A percentile compares a stretch with the other conserved stretches of the same genome.
These are phyloP conservation scores for Aspergillus luchuensis DNA, from an alignment of 2,329 filamentous ascomycete species.

Conservation along the genomic window DNA sequence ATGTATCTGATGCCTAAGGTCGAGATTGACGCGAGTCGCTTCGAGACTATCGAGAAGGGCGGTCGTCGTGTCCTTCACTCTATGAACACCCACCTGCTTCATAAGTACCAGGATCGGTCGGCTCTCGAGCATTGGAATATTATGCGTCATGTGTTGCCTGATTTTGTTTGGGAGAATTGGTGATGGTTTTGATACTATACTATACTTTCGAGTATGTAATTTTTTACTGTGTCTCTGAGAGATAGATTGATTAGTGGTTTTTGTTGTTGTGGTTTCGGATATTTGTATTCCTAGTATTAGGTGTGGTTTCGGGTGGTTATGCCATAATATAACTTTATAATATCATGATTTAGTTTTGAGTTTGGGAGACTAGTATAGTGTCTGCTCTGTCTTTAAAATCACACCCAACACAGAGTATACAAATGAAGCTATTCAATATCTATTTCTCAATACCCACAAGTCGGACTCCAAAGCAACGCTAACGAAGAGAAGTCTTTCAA, in stretches of 20 bases:
- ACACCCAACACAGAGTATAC: no score
- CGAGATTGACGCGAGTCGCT: constrained; percentile 60
- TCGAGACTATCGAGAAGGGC: constrained; percentile 47
- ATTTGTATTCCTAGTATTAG: not conserved
- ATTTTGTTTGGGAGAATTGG: constrained; percentile 83
- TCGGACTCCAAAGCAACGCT: not conserved
- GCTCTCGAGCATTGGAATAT: constrained; percentile 87
- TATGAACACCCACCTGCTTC: constrained; percentile 65
- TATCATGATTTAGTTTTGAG: no score
- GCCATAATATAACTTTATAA: no score
- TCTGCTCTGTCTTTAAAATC: no score
- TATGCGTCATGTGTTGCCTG: constrained; percentile 82
- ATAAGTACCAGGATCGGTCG: constrained; percentile 71
- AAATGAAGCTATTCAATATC: no score
- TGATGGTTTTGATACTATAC: constrained; percentile 38
- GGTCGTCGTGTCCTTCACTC: constrained; percentile 42
- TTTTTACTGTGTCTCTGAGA: no score
- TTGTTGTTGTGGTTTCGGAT: not conserved
- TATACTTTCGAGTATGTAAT: not conserved
- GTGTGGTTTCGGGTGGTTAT: not conserved
- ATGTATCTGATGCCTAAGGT: constrained; percentile 71
- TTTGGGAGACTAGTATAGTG: no score
- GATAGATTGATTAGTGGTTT: no score
- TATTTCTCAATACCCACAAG: not conserved
- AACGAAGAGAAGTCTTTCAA: not conserved